Conservation (phyloP, 176 grass and related monocot genomes). For the Rhynchospora pubera region DNA sequence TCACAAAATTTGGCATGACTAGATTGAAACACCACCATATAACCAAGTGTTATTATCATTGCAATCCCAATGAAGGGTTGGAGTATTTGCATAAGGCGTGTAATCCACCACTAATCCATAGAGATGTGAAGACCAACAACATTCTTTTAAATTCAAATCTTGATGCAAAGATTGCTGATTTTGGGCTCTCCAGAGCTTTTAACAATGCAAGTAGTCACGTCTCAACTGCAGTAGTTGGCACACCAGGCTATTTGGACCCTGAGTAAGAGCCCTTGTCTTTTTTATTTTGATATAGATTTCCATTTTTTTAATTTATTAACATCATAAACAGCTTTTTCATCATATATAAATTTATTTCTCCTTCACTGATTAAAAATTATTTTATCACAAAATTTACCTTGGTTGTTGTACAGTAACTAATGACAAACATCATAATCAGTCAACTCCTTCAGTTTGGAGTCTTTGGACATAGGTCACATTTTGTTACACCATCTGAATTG, state of each 20-base stretch:
- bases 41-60: not conserved
- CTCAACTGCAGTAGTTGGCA: not conserved
- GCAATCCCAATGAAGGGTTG: not conserved
- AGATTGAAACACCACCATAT: not conserved
- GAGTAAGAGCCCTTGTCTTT: not conserved
- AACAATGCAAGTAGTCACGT: not conserved
- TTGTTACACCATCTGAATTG: too few relatives aligned
- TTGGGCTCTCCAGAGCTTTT: conserved; percentile 15
- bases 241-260: not conserved
- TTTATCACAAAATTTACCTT: too few relatives aligned
- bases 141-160: conserved; percentile 18
- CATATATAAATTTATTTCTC: too few relatives aligned
- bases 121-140: conserved; percentile 15
- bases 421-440: too few relatives aligned
- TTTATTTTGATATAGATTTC: not conserved
- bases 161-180: conserved; percentile 21
- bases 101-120: not conserved
- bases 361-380: too few relatives aligned
- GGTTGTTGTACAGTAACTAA: too few relatives aligned
- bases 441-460: too few relatives aligned
- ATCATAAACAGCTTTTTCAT: too few relatives aligned
- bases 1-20: not conserved
- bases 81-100: conserved; percentile 18
- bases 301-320: too few relatives aligned
- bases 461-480: too few relatives aligned